Conservation (phyloP, 805 yeast species). For the Candida montana region DNA sequence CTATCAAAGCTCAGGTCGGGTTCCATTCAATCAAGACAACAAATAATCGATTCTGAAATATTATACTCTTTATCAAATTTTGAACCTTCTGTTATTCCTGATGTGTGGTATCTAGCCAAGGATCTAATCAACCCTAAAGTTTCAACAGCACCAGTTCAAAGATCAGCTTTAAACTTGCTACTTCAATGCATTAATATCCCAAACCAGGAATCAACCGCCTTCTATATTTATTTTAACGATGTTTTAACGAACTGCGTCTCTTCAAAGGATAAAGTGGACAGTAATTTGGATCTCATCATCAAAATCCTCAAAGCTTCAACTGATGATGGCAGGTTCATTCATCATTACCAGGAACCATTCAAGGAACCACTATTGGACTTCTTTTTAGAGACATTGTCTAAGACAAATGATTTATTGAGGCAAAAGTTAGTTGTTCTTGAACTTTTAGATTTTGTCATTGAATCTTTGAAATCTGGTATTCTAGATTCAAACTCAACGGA, state of each 20-base stretch:
- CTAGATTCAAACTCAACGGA: constrained; percentile 8
- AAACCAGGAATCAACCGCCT: constrained; percentile 43
- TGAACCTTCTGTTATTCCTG: constrained; percentile 57
- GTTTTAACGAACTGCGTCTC: constrained; percentile 41
- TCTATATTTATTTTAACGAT: constrained; percentile 55
- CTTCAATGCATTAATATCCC: constrained; percentile 45
- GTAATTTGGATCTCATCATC: constrained; percentile 48
- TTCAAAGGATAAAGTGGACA: constrained; percentile 31
- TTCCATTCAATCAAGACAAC: constrained; percentile 34
- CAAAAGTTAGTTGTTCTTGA: constrained; percentile 14
- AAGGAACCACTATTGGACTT: constrained; percentile 34
- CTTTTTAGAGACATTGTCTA: constrained; percentile 29
- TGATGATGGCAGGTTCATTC: constrained; percentile 46
- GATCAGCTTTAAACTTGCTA: constrained; percentile 48
- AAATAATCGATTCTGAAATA: constrained; percentile 45
- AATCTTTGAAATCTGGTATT: constrained; percentile 40
- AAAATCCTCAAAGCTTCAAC: constrained; percentile 43
- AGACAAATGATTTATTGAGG: constrained; percentile 22
- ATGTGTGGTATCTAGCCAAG: constrained; percentile 68
- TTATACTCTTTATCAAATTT: constrained; percentile 45
- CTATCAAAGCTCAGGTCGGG: constrained; percentile 36
- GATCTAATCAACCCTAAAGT: constrained; percentile 40
- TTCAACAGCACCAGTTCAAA: constrained; percentile 29
- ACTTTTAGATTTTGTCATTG: constrained; percentile 34
- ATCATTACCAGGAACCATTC: constrained; percentile 44